These are phyloP conservation scores for Silene vulgaris DNA, from an alignment of 179 eudicot genomes.

Conservation along the genomic window DNA sequence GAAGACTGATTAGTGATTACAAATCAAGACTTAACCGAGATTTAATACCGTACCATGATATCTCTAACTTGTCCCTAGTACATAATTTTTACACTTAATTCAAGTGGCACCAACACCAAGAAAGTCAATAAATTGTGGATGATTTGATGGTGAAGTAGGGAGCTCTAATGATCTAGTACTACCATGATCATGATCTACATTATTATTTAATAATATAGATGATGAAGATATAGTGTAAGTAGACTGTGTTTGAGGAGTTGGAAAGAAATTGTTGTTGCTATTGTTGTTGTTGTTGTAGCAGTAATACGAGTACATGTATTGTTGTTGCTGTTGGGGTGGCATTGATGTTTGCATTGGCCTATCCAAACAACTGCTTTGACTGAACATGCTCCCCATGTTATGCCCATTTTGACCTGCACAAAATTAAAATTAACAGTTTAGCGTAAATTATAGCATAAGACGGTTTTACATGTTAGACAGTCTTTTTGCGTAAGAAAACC, in stretches of 20 bases:
- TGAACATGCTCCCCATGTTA: conserved; percentile 40
- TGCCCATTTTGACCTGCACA: conserved; percentile 39
- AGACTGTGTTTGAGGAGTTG: conserved; percentile 25
- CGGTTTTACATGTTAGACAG: not conserved
- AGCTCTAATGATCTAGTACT: not conserved
- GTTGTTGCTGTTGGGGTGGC: conserved; percentile 18
- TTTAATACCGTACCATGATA: not conserved
- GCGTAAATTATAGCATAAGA: not conserved
- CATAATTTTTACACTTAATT: conserved; percentile 9
- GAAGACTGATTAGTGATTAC: not conserved
- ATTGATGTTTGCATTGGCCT: conserved; percentile 36
- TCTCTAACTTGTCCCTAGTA: not conserved
- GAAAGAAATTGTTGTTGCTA: conserved; percentile 11
- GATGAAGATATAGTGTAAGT: conserved; percentile 28
- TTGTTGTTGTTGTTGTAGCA: conserved; percentile 19
- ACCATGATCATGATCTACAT: conserved; percentile 23
- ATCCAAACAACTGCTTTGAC: conserved; percentile 45
- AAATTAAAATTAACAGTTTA: not conserved
- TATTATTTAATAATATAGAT: conserved; percentile 20
- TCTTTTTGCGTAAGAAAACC: too few species aligned
- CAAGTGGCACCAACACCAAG: conserved; percentile 78
- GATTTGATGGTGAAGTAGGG: conserved; percentile 21
- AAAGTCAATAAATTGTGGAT: conserved; percentile 66
- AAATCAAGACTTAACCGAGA: not conserved
- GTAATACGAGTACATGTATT: conserved; percentile 2